These are phyloP conservation scores for Vanrija humicola DNA, from an alignment of 1,284 basidiomycete genomes.

Conservation along the genomic window DNA sequence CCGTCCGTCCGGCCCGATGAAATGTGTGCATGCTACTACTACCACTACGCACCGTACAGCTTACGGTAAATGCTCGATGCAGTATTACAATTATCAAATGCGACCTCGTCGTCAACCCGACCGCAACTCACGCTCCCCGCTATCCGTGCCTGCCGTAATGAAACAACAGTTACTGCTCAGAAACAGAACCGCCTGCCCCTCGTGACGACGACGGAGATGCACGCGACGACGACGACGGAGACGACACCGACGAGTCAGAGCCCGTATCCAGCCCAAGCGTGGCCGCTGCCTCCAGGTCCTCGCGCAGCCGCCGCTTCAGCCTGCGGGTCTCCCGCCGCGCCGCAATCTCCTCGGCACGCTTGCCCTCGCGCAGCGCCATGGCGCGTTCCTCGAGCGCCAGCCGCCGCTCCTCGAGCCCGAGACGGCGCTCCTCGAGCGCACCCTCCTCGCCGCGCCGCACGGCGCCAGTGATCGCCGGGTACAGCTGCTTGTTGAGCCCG, in stretches of 20 bases:
- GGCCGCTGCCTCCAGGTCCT: no score
- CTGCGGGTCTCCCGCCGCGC: constrained; percentile 4
- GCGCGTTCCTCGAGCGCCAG: constrained; percentile 7
- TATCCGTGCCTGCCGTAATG: neutral
- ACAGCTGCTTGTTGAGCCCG: constrained; percentile 8
- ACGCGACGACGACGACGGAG: neutral
- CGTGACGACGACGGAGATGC: neutral
- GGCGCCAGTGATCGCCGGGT: neutral
- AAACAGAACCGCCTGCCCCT: neutral
- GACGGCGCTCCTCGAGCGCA: neutral
- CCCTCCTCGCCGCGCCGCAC: constrained; percentile 1
- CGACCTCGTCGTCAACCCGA: no score
- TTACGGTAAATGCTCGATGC: no score
- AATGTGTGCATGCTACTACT: no score
- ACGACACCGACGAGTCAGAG: no score
- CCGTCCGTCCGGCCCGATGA: no score
- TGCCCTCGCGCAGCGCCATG: constrained; percentile 9
- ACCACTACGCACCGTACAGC: no score
- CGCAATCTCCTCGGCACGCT: neutral
- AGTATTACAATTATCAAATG: no score
- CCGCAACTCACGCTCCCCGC: neutral
- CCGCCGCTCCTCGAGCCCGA: constrained; percentile 8
- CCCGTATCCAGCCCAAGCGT: no score
- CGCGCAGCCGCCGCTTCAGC: neutral
- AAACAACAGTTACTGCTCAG: neutral